Percentiles rank a stretch among this genome's conserved stretches.
Conservation (phyloP, 2,329 filamentous ascomycete genomes). For the Lasiodiplodia hormozganensis region DNA sequence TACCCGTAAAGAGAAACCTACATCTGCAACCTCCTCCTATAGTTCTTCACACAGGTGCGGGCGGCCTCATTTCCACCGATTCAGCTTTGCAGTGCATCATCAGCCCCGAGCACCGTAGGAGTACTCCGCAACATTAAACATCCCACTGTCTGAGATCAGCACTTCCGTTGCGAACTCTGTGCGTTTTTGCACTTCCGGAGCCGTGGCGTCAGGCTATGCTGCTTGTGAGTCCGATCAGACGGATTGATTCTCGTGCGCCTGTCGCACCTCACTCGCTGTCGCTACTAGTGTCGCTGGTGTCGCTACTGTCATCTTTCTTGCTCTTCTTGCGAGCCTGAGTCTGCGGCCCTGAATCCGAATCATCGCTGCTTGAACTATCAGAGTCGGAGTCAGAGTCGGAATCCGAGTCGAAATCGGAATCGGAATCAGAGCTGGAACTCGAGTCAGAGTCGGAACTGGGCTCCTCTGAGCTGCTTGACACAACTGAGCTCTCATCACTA, state of each 20-base stretch:
- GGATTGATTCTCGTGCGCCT: neutral
- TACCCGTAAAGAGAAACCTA: conserved; percentile 12
- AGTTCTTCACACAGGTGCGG: neutral
- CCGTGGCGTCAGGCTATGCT: neutral
- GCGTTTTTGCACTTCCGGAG: neutral
- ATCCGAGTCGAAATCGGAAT: conserved; percentile 27
- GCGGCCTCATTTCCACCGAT: conserved; percentile 1
- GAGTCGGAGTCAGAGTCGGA: conserved; percentile 24
- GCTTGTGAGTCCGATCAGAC: neutral
- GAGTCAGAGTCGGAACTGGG: conserved; percentile 28
- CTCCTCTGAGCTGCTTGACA: conserved; percentile 26
- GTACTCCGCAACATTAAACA: neutral
- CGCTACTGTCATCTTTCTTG: conserved; percentile 26
- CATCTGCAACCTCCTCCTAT: neutral
- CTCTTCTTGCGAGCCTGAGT: neutral
- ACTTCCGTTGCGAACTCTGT: no score
- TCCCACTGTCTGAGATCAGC: neutral
- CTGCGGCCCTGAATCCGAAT: neutral
- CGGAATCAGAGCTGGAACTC: conserved; percentile 11
- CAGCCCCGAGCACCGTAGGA: neutral
- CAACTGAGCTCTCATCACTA: conserved; percentile 33
- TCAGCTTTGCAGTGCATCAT: neutral
- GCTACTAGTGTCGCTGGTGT: conserved; percentile 29
- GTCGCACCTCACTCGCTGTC: conserved; percentile 24
- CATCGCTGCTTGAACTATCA: conserved; percentile 1